phyloP scores from a whole-genome alignment of 2,329 filamentous ascomycete genomes.

The Aspergillus intermedius region DNA sequence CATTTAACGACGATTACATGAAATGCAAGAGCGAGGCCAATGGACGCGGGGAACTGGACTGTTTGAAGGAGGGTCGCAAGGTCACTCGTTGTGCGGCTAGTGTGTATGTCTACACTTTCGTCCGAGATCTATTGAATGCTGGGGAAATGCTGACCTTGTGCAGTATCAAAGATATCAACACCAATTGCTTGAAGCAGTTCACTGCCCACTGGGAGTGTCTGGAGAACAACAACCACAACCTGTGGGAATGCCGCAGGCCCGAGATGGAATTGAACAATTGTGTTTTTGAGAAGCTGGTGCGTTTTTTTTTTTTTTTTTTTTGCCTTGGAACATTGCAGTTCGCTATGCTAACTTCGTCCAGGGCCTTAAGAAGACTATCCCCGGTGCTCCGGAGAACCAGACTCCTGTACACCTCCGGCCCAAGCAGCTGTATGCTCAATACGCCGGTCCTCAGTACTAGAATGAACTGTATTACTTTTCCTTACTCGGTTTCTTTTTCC shows the following conservation, averaged over 20 bases:
- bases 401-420: constrained; percentile 68
- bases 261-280: constrained; percentile 93
- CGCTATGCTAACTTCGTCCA: constrained; percentile 28
- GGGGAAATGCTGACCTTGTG: background rate
- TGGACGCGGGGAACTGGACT: constrained; percentile 86
- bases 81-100: constrained; percentile 94
- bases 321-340: background rate
- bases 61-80: constrained; percentile 90
- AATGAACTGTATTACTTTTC: constrained; percentile 15
- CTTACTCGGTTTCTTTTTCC: constrained; percentile 14
- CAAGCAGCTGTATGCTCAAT: constrained; percentile 40
- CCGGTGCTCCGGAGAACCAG: constrained; percentile 62
- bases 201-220: constrained; percentile 90
- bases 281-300: constrained; percentile 89
- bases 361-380: constrained; percentile 77
- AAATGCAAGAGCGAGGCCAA: constrained; percentile 96
- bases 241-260: constrained; percentile 85
- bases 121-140: background rate
- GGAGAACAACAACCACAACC: constrained; percentile 94
- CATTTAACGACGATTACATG: constrained; percentile 99
- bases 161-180: constrained; percentile 93
- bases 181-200: constrained; percentile 86
- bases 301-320: constrained; percentile 39
- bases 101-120: constrained; percentile 63
- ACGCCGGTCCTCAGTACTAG: constrained; percentile 34